phyloP scores from a whole-genome alignment of 1,284 basidiomycete species.

The Ganoderma meredithae region DNA sequence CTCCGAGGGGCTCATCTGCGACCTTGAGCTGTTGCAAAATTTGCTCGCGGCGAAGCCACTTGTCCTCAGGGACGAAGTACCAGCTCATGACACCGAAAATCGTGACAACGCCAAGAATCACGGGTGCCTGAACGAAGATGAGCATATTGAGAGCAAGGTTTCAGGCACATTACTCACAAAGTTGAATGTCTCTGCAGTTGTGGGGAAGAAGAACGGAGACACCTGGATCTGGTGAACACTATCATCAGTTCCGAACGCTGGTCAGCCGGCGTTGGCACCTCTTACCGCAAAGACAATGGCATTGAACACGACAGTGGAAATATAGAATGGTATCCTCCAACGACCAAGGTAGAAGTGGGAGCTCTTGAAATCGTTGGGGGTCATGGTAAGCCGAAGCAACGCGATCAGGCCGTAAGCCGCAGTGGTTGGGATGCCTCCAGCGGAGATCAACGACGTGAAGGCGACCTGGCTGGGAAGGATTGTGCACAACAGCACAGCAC shows the following conservation, averaged over 20 bases:
- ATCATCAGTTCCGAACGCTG: background rate
- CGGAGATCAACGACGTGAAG: slow-evolving; percentile 86
- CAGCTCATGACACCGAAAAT: slow-evolving; percentile 79
- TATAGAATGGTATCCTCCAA: slow-evolving; percentile 72
- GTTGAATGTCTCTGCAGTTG: slow-evolving; percentile 76
- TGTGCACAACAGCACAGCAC: slow-evolving; percentile 75
- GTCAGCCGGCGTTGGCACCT: slow-evolving; percentile 10
- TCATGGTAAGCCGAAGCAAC: slow-evolving; percentile 73
- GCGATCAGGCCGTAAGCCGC: slow-evolving; percentile 85
- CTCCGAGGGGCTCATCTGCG: slow-evolving; percentile 40
- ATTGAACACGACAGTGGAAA: slow-evolving; percentile 75
- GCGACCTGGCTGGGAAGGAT: slow-evolving; percentile 88
- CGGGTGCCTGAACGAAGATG: slow-evolving; percentile 57
- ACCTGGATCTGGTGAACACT: slow-evolving; percentile 62
- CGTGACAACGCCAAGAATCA: slow-evolving; percentile 81
- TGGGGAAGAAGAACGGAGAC: slow-evolving; percentile 86
- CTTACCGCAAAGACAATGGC: slow-evolving; percentile 74
- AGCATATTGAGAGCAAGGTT: background rate
- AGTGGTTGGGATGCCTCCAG: slow-evolving; percentile 82
- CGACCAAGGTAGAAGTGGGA: slow-evolving; percentile 77
- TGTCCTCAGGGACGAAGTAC: slow-evolving; percentile 78
- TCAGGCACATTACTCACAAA: slow-evolving; percentile 60
- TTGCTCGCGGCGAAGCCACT: slow-evolving; percentile 76
- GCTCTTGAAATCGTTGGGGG: slow-evolving; percentile 74
- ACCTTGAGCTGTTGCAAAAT: slow-evolving; percentile 56